Evolutionary conservation across 2,329 filamentous ascomycete species (phyloP).

Genomic region (Madurella fahalii): DNA sequence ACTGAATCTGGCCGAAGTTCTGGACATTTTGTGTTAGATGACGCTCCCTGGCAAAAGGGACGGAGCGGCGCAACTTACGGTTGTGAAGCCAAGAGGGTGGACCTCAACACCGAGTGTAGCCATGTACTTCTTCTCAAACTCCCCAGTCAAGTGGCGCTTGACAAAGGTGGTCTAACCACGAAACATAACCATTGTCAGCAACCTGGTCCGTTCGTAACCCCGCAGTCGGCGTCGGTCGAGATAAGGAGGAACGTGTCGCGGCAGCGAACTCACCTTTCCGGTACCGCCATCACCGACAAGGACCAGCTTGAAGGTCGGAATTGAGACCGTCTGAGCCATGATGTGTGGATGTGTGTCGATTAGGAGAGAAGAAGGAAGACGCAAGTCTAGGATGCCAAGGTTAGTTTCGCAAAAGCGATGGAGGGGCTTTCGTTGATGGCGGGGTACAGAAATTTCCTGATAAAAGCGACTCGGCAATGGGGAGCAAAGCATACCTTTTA

Average conservation of each 20-base stretch:
- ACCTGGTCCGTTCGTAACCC: constrained; percentile 12
- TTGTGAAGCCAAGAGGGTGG: constrained; percentile 95
- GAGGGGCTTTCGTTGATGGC: constrained; percentile 17
- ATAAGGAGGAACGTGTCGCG: constrained; percentile 18
- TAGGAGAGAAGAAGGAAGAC: constrained; percentile 36
- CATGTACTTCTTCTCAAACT: constrained; percentile 99
- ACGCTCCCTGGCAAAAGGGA: constrained; percentile 13
- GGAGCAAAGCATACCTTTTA: constrained; percentile 20
- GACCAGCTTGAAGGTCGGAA: constrained; percentile 98
- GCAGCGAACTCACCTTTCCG: constrained; percentile 73
- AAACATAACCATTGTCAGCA: constrained; percentile 21
- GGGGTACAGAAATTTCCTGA: constrained; percentile 1
- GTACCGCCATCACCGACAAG: constrained; percentile 99
- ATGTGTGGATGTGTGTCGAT: constrained; percentile 34
- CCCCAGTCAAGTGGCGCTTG: constrained; percentile 99
- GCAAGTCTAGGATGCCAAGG: constrained; percentile 32
- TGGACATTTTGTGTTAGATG: constrained; percentile 42
- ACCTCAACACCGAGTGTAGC: constrained; percentile 99
- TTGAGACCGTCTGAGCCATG: constrained; percentile 60
- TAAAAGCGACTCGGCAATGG: background rate
- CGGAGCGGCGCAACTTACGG: constrained; percentile 59
- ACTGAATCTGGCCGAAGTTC: constrained; percentile 95
- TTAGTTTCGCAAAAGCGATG: constrained; percentile 15
- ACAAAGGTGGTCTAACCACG: constrained; percentile 87
- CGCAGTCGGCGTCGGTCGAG: constrained; percentile 16